Percentiles rank a stretch among this genome's conserved stretches.
phyloP scores from a whole-genome alignment of 192 early-diverging fungal genomes.

The Backusella circina region DNA sequence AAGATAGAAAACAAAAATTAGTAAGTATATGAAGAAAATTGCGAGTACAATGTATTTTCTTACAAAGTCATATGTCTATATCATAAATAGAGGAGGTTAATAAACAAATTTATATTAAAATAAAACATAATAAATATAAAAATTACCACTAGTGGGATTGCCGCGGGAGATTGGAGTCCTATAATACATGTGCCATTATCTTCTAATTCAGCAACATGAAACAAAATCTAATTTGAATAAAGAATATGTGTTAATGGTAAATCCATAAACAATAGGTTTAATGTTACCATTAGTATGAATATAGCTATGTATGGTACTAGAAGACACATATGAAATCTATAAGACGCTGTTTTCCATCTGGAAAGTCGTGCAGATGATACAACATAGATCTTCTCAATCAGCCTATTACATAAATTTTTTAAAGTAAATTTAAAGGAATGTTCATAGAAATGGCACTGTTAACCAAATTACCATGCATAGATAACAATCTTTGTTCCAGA shows the following conservation, averaged over 20 bases:
- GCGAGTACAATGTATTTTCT: background rate
- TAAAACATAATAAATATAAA: background rate
- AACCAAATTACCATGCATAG: conserved; percentile 32
- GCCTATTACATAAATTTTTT: background rate
- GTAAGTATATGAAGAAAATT: background rate
- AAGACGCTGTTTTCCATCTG: conserved; percentile 21
- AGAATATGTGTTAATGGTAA: background rate
- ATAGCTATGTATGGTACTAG: conserved; percentile 29
- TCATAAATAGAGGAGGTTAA: background rate
- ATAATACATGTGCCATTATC: conserved; percentile 25
- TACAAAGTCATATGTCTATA: conserved; percentile 34
- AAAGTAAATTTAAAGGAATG: background rate
- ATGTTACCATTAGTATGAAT: conserved; percentile 30
- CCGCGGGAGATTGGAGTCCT: conserved; percentile 26
- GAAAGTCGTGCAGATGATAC: conserved; percentile 15
- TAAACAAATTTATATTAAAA: background rate
- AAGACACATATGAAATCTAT: conserved; percentile 25
- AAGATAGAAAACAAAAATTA: background rate
- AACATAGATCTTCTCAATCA: conserved; percentile 35
- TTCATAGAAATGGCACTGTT: background rate
- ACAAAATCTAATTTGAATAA: conserved; percentile 21
- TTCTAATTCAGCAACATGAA: conserved; percentile 20
- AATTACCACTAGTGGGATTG: conserved; percentile 34
- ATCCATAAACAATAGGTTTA: background rate
- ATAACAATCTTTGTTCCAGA: conserved; percentile 40